Conservation (phyloP, 345 rosid species). For the Citrus inodora region DNA sequence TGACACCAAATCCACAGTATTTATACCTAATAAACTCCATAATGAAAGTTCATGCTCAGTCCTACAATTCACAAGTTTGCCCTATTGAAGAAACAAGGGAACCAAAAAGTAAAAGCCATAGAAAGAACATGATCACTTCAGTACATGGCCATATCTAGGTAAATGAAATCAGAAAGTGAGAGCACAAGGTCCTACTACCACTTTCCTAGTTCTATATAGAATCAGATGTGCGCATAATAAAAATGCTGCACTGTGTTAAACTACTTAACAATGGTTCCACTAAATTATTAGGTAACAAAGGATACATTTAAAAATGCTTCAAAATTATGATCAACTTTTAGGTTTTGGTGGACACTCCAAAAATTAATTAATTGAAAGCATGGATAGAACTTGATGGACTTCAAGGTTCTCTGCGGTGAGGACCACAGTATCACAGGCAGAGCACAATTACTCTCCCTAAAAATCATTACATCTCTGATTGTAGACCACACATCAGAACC, state of each 20-base stretch:
- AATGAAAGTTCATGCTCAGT: neutral
- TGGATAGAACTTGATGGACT: neutral
- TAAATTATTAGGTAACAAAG: slow-evolving; percentile 28
- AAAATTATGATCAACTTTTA: neutral
- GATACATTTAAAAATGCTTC: neutral
- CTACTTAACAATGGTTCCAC: slow-evolving; percentile 6
- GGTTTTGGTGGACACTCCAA: neutral
- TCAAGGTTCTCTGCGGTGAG: neutral
- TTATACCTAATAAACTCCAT: neutral
- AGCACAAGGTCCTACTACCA: slow-evolving; percentile 20
- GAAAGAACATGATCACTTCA: slow-evolving; percentile 5
- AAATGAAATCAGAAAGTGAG: neutral
- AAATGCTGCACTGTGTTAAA: slow-evolving; percentile 8
- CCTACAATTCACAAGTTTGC: neutral
- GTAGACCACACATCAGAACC: neutral
- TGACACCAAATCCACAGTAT: neutral
- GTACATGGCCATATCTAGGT: neutral
- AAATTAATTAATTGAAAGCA: neutral
- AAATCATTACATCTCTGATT: neutral
- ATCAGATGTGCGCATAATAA: neutral
- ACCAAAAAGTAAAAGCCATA: neutral
- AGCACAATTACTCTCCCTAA: neutral
- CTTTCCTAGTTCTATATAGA: slow-evolving; percentile 11
- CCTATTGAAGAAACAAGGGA: neutral
- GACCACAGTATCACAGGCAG: neutral